Evolutionary conservation across 2,329 filamentous ascomycete species (phyloP), one percentile per base, ranked within the genome.

Genomic region (Chaetomium sp.): DNA sequence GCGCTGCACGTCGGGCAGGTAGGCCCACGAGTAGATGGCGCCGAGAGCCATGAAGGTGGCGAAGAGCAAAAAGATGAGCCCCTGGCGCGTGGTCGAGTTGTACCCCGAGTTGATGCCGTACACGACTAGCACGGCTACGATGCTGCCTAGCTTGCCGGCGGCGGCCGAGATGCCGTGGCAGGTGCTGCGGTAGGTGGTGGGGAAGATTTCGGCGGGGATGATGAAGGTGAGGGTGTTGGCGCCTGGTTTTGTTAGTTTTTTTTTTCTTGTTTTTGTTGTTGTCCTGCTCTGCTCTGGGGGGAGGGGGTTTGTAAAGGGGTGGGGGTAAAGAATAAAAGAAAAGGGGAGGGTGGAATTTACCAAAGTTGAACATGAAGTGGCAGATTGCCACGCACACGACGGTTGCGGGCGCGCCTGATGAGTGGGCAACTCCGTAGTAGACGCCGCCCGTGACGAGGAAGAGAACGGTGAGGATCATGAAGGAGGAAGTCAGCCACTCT

Each of bases 161-260:
- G 85, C 85, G 0, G 86, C 85, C 0, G 85, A 85, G 60, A 88
- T 85, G 27, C 85, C 85, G 70, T 87, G 85, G 65, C 85, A 87
- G 0, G 85, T 86, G 58, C 82, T 86, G 49, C 87, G 82, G 69
- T 87, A 88, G 67, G 82, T 81, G 1, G 86, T 89, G 0, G 85
- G 86, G 72, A 89, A 90, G 50, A 87, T 82, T 71, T 89, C 86
- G 50, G 85, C 86, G 1, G 87, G 85, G 19, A 89, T 82, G 61
- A 88, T 83, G 70, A 89, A 88, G 0, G 85, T 88, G 12, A 87
- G 80, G 0, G 83, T 85, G 69, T 88, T 88, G 50, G 85, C 85
- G 12, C 85, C 82, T 82, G 13, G 38, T 57, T 29, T 29, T 6
- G 16, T 51, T 51, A 51, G 49, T 42, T 42, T n/a, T 23, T 42